Conservation (phyloP, 208 protist species). For the Trypanosoma lewisi region DNA sequence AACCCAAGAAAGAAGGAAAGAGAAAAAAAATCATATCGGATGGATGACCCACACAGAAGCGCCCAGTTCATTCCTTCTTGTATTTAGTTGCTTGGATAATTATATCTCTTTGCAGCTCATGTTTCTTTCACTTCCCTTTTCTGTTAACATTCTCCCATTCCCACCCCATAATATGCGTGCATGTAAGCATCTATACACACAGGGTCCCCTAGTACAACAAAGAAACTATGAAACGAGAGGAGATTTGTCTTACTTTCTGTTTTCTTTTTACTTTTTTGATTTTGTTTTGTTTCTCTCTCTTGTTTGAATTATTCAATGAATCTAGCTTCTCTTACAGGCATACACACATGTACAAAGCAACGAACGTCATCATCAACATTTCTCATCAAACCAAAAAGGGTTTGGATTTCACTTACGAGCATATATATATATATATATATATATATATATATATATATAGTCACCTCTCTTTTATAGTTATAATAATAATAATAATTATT, state of each 20-base stretch:
- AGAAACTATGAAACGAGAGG: no score
- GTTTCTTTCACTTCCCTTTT: not conserved
- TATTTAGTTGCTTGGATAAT: not conserved
- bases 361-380: no score
- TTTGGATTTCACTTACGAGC: no score
- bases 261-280: no score
- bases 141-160: not conserved
- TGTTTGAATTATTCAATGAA: no score
- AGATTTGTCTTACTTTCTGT: no score
- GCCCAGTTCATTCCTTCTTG: not conserved
- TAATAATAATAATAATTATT: slow-evolving; percentile 5
- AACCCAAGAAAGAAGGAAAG: not conserved
- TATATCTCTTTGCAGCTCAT: not conserved
- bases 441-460: slow-evolving; percentile 5
- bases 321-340: no score
- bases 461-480: not conserved
- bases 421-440: slow-evolving; percentile 16
- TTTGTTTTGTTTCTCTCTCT: no score
- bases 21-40: not conserved
- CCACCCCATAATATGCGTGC: not conserved
- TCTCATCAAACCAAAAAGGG: no score
- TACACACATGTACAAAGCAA: not conserved
- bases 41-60: not conserved
- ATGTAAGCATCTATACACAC: slow-evolving; percentile 3
- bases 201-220: no score